Base-by-base conservation (phyloP, 2,329 filamentous ascomycete genomes). In the Orbilia quercus region DNA sequence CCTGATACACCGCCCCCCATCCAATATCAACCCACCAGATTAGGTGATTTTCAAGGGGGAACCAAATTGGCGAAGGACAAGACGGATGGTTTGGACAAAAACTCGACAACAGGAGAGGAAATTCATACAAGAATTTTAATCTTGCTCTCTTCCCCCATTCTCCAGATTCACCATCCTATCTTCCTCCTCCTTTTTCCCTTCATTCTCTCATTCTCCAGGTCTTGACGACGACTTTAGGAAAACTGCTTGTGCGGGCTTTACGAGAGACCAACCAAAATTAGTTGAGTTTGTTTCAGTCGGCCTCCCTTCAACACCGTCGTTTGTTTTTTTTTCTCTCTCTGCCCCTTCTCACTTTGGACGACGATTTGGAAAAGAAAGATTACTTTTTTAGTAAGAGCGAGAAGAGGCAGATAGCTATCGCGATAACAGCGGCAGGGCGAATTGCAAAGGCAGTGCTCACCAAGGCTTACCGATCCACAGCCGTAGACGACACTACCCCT, bases 21-120 rank as follows among this genome's bases (percentile, higher is more conserved):
- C 53, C 42, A 67, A 67, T 67, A 55, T 67, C 45, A 57, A 53
- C 62, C 62, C 63, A 48, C 63, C 53, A 67, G 63, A 67, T 67
- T 67, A 67, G 63, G 63, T 67, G 42, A 40, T 59, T 67, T 67
- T 59, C 34, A 51, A 57, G 45, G 63, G 63, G 63, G 45, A 58
- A 51, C 14, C 47, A 64, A 64, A 65, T 65, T 65, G 42, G 62
- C 62, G 62, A 65, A 45, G 63, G 51, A 25, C 62, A 53, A 67
- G 63, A 47, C 63, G 53, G 63, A 59, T 67, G 53, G 36, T 57
- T 57, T 57, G 31, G 31, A 44, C 38, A 59, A 67, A 58, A 58
- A 28, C 53, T 59, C 36, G 42, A 67, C 48, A 57, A 23, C 38
- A 67, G 38, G 63, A 57, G 53, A 48, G 53, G 36, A 40, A 53